Percentiles rank a stretch among this genome's conserved stretches.
Conservation (phyloP, 139 green algal genomes). For the Monoraphidium neglectum region DNA sequence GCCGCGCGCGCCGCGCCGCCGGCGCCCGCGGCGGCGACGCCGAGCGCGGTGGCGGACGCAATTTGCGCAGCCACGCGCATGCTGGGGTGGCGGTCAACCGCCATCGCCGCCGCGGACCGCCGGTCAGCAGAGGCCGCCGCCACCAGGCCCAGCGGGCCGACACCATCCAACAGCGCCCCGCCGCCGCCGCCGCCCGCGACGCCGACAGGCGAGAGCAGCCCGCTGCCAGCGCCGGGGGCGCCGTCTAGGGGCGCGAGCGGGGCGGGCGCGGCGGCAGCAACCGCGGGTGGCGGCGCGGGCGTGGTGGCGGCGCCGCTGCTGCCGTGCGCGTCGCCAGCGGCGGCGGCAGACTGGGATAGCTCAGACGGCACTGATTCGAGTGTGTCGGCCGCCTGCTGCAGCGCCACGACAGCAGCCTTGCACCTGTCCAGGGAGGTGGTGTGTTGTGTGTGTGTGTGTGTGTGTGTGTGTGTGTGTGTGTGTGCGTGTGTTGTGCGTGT, state of each 20-base stretch:
- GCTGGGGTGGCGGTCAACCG: constrained; percentile 16
- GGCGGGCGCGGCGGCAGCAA: not conserved
- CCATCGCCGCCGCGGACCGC: not conserved
- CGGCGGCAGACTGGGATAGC: constrained; percentile 22
- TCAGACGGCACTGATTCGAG: constrained; percentile 64
- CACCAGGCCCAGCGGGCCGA: not conserved
- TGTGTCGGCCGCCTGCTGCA: constrained; percentile 39
- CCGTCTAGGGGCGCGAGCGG: not conserved
- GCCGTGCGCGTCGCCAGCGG: not conserved
- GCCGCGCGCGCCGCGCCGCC: too few relatives aligned
- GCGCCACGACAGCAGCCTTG: constrained; percentile 28
- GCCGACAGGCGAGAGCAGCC: not conserved
- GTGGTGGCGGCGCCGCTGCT: not conserved
- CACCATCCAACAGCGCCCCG: not conserved
- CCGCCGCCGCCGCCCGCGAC: not conserved
- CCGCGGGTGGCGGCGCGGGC: not conserved
- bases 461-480: too few relatives aligned
- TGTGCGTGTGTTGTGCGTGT: too few relatives aligned
- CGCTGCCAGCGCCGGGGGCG: not conserved
- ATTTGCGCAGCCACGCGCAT: constrained; percentile 28
- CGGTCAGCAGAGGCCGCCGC: not conserved
- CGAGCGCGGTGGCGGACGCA: constrained; percentile 14
- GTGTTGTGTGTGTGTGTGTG: too few relatives aligned
- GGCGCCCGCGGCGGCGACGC: too few relatives aligned
- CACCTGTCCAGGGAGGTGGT: too few relatives aligned